Evolutionary conservation across 169 alveolate genomes (phyloP).

Genomic region (Plasmodium relictum): DNA sequence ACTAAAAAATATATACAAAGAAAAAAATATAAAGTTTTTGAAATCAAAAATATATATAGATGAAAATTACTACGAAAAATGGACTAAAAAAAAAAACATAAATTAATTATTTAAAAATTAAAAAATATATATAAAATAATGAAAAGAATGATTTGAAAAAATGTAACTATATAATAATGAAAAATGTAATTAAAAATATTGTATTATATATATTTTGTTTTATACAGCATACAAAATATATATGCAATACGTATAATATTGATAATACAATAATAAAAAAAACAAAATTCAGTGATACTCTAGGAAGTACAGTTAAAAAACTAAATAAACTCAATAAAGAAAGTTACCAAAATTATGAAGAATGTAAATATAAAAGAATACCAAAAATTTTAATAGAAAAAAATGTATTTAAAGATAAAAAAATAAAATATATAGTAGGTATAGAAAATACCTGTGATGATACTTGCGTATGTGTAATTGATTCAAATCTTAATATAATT

Average conservation of each 20-base stretch:
- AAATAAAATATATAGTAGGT: constrained; percentile 53
- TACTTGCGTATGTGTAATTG: constrained; percentile 63
- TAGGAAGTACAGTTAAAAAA: constrained; percentile 54
- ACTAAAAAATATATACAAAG: too few species aligned
- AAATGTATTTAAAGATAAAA: constrained; percentile 32
- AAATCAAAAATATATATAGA: too few species aligned
- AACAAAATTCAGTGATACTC: constrained; percentile 33
- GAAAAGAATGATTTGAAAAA: not conserved
- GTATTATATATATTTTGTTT: constrained; percentile 11
- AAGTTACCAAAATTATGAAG: constrained; percentile 27
- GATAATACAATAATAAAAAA: constrained; percentile 53
- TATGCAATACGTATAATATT: constrained; percentile 37
- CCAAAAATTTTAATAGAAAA: constrained; percentile 51
- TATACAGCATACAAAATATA: constrained; percentile 4
- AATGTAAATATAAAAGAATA: constrained; percentile 57
- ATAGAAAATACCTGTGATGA: constrained; percentile 77
- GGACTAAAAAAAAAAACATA: not conserved
- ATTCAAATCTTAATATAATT: constrained; percentile 47
- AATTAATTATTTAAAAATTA: not conserved
- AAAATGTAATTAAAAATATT: constrained; percentile 31
- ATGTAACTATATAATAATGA: constrained; percentile 47
- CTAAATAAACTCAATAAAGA: constrained; percentile 29
- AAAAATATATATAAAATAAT: too few species aligned
- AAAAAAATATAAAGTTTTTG: too few species aligned
- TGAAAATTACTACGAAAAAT: not conserved